Evolutionary conservation across 768 basidiomycete genomes (phyloP).

Genomic region (Xanthoconium stramineum): DNA sequence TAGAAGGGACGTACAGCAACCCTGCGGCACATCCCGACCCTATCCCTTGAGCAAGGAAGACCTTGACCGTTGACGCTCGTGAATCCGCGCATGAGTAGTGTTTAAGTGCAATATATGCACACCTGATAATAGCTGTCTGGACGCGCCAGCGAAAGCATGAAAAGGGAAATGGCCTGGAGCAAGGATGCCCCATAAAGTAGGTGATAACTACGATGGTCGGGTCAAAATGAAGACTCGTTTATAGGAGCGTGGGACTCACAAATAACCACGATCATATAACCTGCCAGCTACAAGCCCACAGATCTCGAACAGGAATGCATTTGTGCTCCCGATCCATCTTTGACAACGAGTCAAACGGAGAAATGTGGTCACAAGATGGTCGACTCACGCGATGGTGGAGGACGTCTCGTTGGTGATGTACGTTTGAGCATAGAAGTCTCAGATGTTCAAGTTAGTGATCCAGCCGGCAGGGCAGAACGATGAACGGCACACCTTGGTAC

Average conservation of each 20-base stretch:
- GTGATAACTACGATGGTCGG: conserved; percentile 16
- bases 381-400: conserved; percentile 40
- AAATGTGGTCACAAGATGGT: not conserved
- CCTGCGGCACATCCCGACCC: conserved; percentile 48
- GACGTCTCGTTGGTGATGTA: conserved; percentile 36
- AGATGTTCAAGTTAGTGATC: not conserved
- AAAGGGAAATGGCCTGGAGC: conserved; percentile 33
- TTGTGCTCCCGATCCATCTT: conserved; percentile 48
- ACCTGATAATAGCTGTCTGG: conserved; percentile 44
- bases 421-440: conserved; percentile 39
- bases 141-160: conserved; percentile 46
- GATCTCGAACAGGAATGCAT: conserved; percentile 45
- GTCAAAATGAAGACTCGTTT: not conserved
- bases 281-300: conserved; percentile 46
- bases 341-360: not conserved
- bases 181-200: conserved; percentile 29
- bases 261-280: conserved; percentile 52
- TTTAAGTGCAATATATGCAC: not conserved
- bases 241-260: conserved; percentile 29
- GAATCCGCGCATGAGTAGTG: not conserved
- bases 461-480: not conserved
- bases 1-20: conserved; percentile 44
- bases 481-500: conserved; percentile 35
- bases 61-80: conserved; percentile 24
- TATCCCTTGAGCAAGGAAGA: conserved; percentile 53